Base-by-base conservation (phyloP, 352 stramenopile species). In the Pythium dissimile region DNA sequence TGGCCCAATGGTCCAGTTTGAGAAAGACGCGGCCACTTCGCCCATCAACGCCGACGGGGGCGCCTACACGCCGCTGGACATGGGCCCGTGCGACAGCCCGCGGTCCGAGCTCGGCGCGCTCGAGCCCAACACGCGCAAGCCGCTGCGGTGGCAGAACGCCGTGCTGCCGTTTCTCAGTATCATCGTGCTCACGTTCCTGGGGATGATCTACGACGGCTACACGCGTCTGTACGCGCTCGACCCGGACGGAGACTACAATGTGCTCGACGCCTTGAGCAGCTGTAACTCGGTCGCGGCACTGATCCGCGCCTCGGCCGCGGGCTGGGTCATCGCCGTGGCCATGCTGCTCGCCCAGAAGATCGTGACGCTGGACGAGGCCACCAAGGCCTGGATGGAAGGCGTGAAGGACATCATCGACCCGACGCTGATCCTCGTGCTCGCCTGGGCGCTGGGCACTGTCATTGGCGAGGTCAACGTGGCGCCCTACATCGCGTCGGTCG, bases 361-460 rank as follows among this genome's bases (percentile, higher is more conserved):
- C 49, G 84, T 97, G 26, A 89, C 77, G 21, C 71, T 97, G 35
- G 77, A 91, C 32, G 80, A 96, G 58, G 86, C 83, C 20, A 93
- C 93, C 3, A 92, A 94, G 43, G 86, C 81, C 21, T 95, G 89
- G 75, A 88, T 96, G 70, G 81, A 96, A 62, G 90, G 90, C 26
- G 84, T 97, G 23, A 96, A 95, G 68, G 86, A 95, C 41, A 88
- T 97, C n/a, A 57, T 97, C 16, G 86, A 95, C 63, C 88, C 90
- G 27, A 93, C 90, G 39, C 63, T 97, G 15, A 84, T 97, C 60
- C 75, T 97, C 10, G 77, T 91, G 13, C 77, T 97, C 3, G 89
- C 90, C 9, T 97, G 88, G 89, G 88, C 90, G 28, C 77, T 97
- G 20, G 87, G 86, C 21, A 75, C 73, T 0, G 84, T 96, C 44